Conservation (phyloP, 2,329 filamentous ascomycete genomes). For the Penicillium occitanis region DNA sequence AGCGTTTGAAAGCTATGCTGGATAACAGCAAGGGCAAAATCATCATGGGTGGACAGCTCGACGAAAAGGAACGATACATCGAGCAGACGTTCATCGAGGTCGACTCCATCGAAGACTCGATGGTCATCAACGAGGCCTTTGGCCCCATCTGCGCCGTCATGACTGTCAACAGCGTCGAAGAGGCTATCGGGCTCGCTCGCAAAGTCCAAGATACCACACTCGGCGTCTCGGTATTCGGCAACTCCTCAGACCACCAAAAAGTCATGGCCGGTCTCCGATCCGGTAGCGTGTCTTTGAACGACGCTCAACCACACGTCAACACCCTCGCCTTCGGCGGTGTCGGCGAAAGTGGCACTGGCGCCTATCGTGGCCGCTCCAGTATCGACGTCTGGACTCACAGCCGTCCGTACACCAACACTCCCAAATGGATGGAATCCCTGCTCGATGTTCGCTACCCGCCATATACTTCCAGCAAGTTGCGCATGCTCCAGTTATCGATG, state of each 20-base stretch:
- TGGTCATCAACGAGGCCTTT: slow-evolving; percentile 84
- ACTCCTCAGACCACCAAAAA: slow-evolving; percentile 72
- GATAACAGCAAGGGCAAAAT: slow-evolving; percentile 80
- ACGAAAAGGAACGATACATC: slow-evolving; percentile 78
- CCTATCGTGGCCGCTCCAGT: slow-evolving; percentile 72
- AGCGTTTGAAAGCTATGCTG: slow-evolving; percentile 86
- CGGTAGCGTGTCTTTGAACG: slow-evolving; percentile 61
- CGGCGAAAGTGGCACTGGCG: slow-evolving; percentile 72
- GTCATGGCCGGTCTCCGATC: slow-evolving; percentile 64
- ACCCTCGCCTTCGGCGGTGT: slow-evolving; percentile 81
- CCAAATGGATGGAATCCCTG: slow-evolving; percentile 60
- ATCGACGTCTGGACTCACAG: slow-evolving; percentile 65
- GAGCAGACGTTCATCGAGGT: slow-evolving; percentile 92
- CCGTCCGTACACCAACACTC: slow-evolving; percentile 58
- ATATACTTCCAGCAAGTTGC: slow-evolving; percentile 49
- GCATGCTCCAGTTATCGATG: slow-evolving; percentile 52
- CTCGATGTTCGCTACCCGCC: slow-evolving; percentile 62
- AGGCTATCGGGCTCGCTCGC: slow-evolving; percentile 81
- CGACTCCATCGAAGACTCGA: slow-evolving; percentile 68
- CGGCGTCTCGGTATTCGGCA: slow-evolving; percentile 81
- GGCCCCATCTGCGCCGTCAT: slow-evolving; percentile 87
- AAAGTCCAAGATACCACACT: slow-evolving; percentile 79
- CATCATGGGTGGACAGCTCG: slow-evolving; percentile 78
- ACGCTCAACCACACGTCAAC: slow-evolving; percentile 68
- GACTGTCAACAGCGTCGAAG: slow-evolving; percentile 74